These are phyloP conservation scores for Silene uniflora DNA, from an alignment of 148 eudicot genomes.

Conservation along the genomic window DNA sequence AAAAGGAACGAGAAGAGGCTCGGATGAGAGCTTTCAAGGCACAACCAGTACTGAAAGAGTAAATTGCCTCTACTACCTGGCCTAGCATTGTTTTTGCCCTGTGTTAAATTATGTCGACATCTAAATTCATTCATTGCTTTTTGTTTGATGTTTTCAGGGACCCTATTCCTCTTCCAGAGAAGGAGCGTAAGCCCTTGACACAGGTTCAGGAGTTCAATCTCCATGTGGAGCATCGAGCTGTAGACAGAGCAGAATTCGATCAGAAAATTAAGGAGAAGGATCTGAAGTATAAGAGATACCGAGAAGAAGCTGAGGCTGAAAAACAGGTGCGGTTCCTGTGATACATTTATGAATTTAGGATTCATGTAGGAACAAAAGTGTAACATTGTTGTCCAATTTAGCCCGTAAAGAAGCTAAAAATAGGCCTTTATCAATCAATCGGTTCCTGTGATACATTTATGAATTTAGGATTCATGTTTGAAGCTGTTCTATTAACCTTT, in stretches of 20 bases:
- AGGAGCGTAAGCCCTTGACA: slow-evolving; percentile 76
- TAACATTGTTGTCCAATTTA: too few species aligned
- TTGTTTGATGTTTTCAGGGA: slow-evolving; percentile 45
- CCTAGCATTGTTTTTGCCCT: background rate
- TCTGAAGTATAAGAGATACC: slow-evolving; percentile 74
- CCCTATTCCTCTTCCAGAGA: slow-evolving; percentile 85
- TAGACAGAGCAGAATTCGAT: slow-evolving; percentile 84
- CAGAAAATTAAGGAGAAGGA: slow-evolving; percentile 88
- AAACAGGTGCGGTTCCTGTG: slow-evolving; percentile 49
- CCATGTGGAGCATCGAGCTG: slow-evolving; percentile 68
- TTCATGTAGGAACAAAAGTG: too few species aligned
- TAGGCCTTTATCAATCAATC: too few species aligned
- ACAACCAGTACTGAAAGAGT: slow-evolving; percentile 84
- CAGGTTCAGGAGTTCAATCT: slow-evolving; percentile 81
- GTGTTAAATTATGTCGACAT: background rate
- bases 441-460: too few species aligned
- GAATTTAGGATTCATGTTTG: too few species aligned
- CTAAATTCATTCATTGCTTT: background rate
- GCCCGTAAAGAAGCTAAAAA: background rate
- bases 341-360: too few species aligned
- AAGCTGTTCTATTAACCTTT: too few species aligned
- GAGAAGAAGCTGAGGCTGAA: slow-evolving; percentile 87
- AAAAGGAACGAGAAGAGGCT: slow-evolving; percentile 78
- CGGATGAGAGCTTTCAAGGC: slow-evolving; percentile 77
- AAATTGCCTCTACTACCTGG: slow-evolving; percentile 4